These are phyloP conservation scores for Stagonosporopsis rhizophila DNA, from an alignment of 2,329 filamentous ascomycete genomes.

Conservation along the genomic window DNA sequence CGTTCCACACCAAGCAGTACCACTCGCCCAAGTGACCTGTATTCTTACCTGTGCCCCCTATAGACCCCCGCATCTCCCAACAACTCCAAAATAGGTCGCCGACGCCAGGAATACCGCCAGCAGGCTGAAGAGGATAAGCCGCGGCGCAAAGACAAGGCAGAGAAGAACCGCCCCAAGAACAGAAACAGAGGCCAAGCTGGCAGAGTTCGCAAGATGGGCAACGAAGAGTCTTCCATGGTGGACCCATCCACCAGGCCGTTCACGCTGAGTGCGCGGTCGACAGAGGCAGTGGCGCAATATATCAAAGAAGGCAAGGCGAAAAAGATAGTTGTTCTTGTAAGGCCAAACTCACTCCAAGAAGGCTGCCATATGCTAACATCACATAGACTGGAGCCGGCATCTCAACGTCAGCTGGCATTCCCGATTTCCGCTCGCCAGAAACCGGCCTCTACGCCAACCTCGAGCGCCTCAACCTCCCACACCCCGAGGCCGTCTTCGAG, in stretches of 20 bases:
- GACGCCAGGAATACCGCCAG: conserved; percentile 55
- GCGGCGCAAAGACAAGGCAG: conserved; percentile 34
- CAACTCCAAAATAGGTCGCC: conserved; percentile 58
- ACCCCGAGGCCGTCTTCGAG: conserved; percentile 93
- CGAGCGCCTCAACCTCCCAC: conserved; percentile 81
- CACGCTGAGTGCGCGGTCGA: conserved; percentile 71
- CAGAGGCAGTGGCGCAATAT: conserved; percentile 79
- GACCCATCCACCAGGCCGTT: conserved; percentile 69
- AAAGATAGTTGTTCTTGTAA: conserved; percentile 80
- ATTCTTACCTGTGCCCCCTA: background rate
- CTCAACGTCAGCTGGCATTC: conserved; percentile 75
- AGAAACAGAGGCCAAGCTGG: conserved; percentile 31
- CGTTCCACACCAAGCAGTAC: conserved; percentile 1
- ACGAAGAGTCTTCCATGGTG: conserved; percentile 78
- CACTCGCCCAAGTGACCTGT: background rate
- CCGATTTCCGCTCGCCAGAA: conserved; percentile 91
- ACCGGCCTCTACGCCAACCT: conserved; percentile 96
- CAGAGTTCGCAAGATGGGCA: conserved; percentile 73
- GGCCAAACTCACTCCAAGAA: conserved; percentile 9
- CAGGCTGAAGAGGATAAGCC: conserved; percentile 46
- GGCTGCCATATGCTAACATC: conserved; percentile 8
- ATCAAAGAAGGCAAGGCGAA: conserved; percentile 73
- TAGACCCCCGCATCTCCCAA: background rate
- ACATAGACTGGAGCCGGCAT: conserved; percentile 81
- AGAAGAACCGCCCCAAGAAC: conserved; percentile 23